Percentiles rank a stretch among this genome's conserved stretches.
Evolutionary conservation across 2,329 filamentous ascomycete species (phyloP).

Genomic region (Alternaria gansuensis): DNA sequence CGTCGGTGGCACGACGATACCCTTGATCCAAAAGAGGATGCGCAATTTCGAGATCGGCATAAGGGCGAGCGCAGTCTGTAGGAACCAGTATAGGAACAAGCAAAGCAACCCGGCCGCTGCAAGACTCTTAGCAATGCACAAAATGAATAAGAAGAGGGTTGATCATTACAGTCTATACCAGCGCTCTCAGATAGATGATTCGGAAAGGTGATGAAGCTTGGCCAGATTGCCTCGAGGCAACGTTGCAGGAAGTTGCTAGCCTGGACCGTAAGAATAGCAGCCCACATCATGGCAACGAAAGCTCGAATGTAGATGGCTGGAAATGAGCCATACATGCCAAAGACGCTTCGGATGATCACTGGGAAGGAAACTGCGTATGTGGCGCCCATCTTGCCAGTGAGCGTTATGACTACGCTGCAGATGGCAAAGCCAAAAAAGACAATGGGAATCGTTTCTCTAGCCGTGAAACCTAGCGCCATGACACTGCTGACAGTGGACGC

Average conservation of each 20-base stretch:
- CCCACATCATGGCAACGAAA: slow-evolving; percentile 60
- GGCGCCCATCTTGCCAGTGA: slow-evolving; percentile 58
- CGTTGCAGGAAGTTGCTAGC: slow-evolving; percentile 55
- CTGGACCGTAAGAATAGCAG: slow-evolving; percentile 59
- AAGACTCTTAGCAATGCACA: slow-evolving; percentile 19
- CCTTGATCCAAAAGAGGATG: slow-evolving; percentile 57
- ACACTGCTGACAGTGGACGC: slow-evolving; percentile 54
- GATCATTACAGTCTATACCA: slow-evolving; percentile 41
- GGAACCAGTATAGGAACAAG: slow-evolving; percentile 62
- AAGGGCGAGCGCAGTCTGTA: slow-evolving; percentile 56
- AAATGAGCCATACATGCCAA: slow-evolving; percentile 57
- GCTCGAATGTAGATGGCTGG: slow-evolving; percentile 57
- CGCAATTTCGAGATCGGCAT: slow-evolving; percentile 58
- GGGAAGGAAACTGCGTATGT: slow-evolving; percentile 53
- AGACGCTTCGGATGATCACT: slow-evolving; percentile 57
- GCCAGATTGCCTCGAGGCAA: slow-evolving; percentile 58
- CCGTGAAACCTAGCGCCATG: slow-evolving; percentile 58
- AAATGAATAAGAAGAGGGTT: rapidly evolving
- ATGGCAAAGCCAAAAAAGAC: slow-evolving; percentile 59
- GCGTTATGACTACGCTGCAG: slow-evolving; percentile 59
- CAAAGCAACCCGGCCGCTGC: slow-evolving; percentile 59
- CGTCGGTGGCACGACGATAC: slow-evolving; percentile 55
- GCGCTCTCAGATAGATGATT: slow-evolving; percentile 49
- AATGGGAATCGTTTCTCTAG: slow-evolving; percentile 60
- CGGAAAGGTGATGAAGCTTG: slow-evolving; percentile 50